phyloP scores from a whole-genome alignment of 352 stramenopile genomes.

The Blastocystis sp. region DNA sequence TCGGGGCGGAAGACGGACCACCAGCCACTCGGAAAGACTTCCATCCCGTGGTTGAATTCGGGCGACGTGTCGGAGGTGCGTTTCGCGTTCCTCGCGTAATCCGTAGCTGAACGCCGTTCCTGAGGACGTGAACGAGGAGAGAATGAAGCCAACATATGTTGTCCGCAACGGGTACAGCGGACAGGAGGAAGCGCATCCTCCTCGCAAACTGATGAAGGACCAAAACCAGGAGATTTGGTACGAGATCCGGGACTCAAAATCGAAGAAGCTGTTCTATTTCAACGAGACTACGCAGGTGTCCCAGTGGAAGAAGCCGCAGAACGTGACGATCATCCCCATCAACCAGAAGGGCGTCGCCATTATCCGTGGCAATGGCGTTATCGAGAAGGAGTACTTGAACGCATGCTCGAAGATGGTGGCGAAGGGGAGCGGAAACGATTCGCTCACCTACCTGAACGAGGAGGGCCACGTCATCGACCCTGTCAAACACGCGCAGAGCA shows the following conservation, averaged over 20 bases:
- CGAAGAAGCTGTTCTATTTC: slow-evolving; percentile 62
- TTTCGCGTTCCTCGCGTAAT: neutral
- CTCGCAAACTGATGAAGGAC: neutral
- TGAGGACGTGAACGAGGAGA: slow-evolving; percentile 21
- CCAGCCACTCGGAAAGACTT: neutral
- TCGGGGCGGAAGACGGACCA: neutral
- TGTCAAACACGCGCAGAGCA: neutral
- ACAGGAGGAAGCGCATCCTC: neutral
- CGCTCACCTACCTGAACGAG: slow-evolving; percentile 20
- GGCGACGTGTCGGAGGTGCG: slow-evolving; percentile 6
- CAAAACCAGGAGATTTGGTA: slow-evolving; percentile 12
- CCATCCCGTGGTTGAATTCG: slow-evolving; percentile 8
- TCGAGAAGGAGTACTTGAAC: slow-evolving; percentile 56
- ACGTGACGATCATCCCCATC: slow-evolving; percentile 47
- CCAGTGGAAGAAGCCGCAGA: slow-evolving; percentile 40
- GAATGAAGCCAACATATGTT: slow-evolving; percentile 1
- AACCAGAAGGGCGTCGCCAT: slow-evolving; percentile 46
- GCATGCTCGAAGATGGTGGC: neutral
- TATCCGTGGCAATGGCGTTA: slow-evolving; percentile 33
- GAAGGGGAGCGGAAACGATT: neutral
- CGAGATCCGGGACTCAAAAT: slow-evolving; percentile 40
- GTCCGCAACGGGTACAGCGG: neutral
- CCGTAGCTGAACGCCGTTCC: slow-evolving; percentile 39
- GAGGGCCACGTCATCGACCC: slow-evolving; percentile 31
- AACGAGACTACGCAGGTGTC: slow-evolving; percentile 41